phyloP scores from a whole-genome alignment of 305 asterid species.

The Rubia tinctorum region DNA sequence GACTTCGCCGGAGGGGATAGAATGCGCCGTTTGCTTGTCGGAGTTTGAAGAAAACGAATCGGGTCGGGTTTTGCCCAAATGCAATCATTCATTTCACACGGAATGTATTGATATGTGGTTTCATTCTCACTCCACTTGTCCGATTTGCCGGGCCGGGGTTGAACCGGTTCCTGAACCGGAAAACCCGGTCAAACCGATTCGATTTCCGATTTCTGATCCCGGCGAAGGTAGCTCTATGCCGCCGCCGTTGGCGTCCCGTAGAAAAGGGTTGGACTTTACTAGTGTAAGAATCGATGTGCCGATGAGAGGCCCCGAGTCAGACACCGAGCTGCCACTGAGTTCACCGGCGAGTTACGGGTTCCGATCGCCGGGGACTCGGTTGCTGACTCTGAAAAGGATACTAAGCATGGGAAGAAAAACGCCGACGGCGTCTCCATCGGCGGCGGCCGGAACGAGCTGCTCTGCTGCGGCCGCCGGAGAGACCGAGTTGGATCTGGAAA shows the following conservation, averaged over 20 bases:
- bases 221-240: conserved; percentile 6
- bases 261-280: conserved; percentile 47
- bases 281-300: conserved; percentile 58
- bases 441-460: conserved; percentile 23
- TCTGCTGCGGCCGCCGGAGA: background rate
- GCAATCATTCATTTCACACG: conserved; percentile 45
- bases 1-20: conserved; percentile 24
- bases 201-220: conserved; percentile 29
- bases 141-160: conserved; percentile 45
- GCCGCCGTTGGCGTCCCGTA: conserved; percentile 31
- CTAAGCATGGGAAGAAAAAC: conserved; percentile 53
- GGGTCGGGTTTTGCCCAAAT: conserved; percentile 49
- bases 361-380: conserved; percentile 49
- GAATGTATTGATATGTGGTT: conserved; percentile 56
- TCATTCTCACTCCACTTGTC: conserved; percentile 40
- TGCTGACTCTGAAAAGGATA: conserved; percentile 51
- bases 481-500: conserved; percentile 12
- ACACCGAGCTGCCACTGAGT: conserved; percentile 37
- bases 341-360: conserved; percentile 38
- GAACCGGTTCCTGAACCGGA: conserved; percentile 8
- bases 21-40: conserved; percentile 46
- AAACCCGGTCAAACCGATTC: conserved; percentile 20
- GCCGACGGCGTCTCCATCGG: conserved; percentile 23
- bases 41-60: conserved; percentile 36
- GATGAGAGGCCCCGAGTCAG: conserved; percentile 33